Base-by-base conservation (phyloP, 106 monocot genomes). In the Acorus calamus region DNA sequence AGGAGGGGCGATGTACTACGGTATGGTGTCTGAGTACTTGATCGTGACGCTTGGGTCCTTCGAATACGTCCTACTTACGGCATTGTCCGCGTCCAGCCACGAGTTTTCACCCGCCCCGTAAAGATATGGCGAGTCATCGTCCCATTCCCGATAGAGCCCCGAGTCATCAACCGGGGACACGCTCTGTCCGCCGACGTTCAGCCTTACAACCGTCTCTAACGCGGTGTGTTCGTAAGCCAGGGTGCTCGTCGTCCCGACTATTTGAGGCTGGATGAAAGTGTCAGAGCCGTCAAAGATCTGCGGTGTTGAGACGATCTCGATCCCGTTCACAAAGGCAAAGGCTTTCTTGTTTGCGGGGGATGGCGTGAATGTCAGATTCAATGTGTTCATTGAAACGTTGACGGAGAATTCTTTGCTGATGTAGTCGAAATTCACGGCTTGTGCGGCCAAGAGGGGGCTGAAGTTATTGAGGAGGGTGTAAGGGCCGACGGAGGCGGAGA, bases 1-100 rank as follows among this genome's bases (percentile, higher is more conserved):
- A 2, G 4, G n/a, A 3, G 65, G 65, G 3, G 65, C 65, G 10
- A 53, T 53, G 8, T 51, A 65, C 9, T 3, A 4, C 2, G 53
- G 52, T 3, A 64, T 0, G 28, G 0, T 9, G 7, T 6, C 2
- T 2, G 56, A 50, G 47, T 56, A 64, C n/a, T 8, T 72, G 13
- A 72, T 56, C 10, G 72, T 72, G 8, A 72, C 64, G 44, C 64
- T 72, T 0, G 3, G 2, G 8, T 65, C 65, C n/a, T 65, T 65
- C 8, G 43, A 0, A 10, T 11, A 53, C n/a, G n/a, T n/a, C n/a
- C n/a, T n/a, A n/a, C n/a, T n/a, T n/a, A n/a, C n/a, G n/a, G n/a
- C n/a, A n/a, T n/a, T n/a, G n/a, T n/a, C n/a, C n/a, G n/a, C n/a
- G n/a, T n/a, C n/a, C n/a, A n/a, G n/a, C n/a, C n/a, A n/a, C n/a